Base-by-base conservation (phyloP, 441 rosid species). In the Euphorbia celastroides region DNA sequence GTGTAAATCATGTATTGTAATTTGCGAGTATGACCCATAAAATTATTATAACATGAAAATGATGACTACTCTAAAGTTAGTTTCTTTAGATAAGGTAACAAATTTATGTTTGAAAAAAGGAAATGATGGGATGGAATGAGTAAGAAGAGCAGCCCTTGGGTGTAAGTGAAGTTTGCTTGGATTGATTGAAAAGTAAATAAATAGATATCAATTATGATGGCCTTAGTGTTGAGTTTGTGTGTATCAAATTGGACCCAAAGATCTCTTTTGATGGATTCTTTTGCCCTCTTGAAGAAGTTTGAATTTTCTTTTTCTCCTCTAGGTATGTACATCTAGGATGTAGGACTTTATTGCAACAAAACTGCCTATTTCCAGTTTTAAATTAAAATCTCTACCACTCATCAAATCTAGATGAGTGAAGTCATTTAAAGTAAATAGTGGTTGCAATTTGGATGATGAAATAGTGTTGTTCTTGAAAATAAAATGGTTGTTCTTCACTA, bases 201-300 rank as follows among this genome's bases (percentile, higher is more conserved):
- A 34, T 34, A 9, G 38, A 34, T 9, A 34, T n/a, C n/a, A 34
- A 34, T 9, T 34, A 34, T 34, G 38, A 34, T 34, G 38, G 38
- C 9, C 38, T 34, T 34, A 3, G 60, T 68, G 71, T 64, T 73
- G 64, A 69, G 69, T 65, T 77, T 70, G 38, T 34, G 38, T 34
- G 9, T n/a, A 34, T 79, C 73, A 77, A 70, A 50, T 60, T 71
- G 80, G 81, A 74, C 76, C 77, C 73, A 48, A 63, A 44, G 55
- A 77, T 72, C 83, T 75, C 64, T 20, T n/a, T 28, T 11, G 8
- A 27, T 27, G 67, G 84, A 81, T 81, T 77, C 4, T 76, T 71
- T 69, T 30, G 71, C 55, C 22, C 11, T 19, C 14, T 64, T 72
- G 58, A 76, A 80, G 69, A 74, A 64, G 66, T 72, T 69, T 65